These are phyloP conservation scores for Sechiopsis laciniata DNA, from an alignment of 306 rosid genomes.

Conservation along the genomic window DNA sequence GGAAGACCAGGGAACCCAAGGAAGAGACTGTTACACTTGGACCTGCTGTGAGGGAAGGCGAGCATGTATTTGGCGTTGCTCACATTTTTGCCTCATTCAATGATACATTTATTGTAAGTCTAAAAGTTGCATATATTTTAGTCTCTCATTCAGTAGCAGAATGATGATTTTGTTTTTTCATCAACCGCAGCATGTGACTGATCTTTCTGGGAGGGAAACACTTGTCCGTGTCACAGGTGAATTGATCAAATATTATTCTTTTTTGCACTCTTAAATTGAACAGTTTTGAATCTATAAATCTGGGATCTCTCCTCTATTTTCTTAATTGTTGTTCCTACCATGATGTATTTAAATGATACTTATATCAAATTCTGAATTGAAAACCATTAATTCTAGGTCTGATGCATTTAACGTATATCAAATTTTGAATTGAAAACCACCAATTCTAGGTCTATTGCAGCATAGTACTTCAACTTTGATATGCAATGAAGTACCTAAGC, in stretches of 20 bases:
- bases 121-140: background rate
- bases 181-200: slow-evolving; percentile 52
- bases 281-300: background rate
- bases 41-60: slow-evolving; percentile 66
- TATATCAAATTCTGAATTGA: background rate
- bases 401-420: background rate
- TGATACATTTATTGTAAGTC: slow-evolving; percentile 36
- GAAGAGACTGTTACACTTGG: slow-evolving; percentile 65
- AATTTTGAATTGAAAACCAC: background rate
- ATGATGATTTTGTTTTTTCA: slow-evolving; percentile 11
- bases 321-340: background rate
- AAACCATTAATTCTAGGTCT: background rate
- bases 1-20: slow-evolving; percentile 68
- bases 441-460: background rate
- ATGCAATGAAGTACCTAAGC: background rate
- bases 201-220: slow-evolving; percentile 61
- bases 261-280: background rate
- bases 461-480: background rate
- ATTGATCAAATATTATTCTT: background rate
- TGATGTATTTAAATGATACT: background rate
- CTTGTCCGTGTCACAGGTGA: slow-evolving; percentile 61
- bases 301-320: background rate
- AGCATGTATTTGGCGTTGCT: slow-evolving; percentile 63
- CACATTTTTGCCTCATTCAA: slow-evolving; percentile 66
- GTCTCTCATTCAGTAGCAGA: background rate